These are phyloP conservation scores for Termitomyces bulborhizus DNA, from an alignment of 768 basidiomycete species.

Conservation along the genomic window DNA sequence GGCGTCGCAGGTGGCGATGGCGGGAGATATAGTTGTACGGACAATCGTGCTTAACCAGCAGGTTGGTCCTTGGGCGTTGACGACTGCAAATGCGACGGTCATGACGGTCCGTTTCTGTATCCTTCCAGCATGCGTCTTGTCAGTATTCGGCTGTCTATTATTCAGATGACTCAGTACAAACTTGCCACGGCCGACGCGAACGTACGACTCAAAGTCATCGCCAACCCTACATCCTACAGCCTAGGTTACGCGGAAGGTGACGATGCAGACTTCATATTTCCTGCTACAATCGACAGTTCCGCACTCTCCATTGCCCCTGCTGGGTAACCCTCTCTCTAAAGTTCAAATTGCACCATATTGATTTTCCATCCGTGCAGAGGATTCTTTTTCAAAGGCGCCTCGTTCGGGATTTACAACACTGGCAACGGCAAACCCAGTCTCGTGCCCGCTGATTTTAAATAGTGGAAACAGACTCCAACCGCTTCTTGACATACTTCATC, in stretches of 20 bases:
- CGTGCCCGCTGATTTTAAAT: conserved; percentile 28
- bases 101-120: conserved; percentile 18
- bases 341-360: not conserved
- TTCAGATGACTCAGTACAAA: conserved; percentile 15
- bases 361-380: conserved; percentile 16
- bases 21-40: conserved; percentile 21
- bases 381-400: conserved; percentile 31
- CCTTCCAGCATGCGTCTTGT: too few species aligned
- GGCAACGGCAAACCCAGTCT: conserved; percentile 31
- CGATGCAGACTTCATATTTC: conserved; percentile 17
- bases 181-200: conserved; percentile 10
- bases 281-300: conserved; percentile 24
- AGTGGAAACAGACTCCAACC: conserved; percentile 24
- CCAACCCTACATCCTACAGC: conserved; percentile 22
- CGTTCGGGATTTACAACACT: conserved; percentile 32
- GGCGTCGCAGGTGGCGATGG: conserved; percentile 20
- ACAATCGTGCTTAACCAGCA: conserved; percentile 23
- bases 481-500: not conserved
- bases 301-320: conserved; percentile 24
- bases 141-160: not conserved
- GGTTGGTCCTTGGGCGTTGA: conserved; percentile 29
- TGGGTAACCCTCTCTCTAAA: conserved; percentile 20
- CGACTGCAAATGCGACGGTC: conserved; percentile 22
- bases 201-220: conserved; percentile 24
- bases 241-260: conserved; percentile 29